Conservation (phyloP, 2,329 filamentous ascomycete genomes). For the Fusarium neocosmosporiellum region DNA sequence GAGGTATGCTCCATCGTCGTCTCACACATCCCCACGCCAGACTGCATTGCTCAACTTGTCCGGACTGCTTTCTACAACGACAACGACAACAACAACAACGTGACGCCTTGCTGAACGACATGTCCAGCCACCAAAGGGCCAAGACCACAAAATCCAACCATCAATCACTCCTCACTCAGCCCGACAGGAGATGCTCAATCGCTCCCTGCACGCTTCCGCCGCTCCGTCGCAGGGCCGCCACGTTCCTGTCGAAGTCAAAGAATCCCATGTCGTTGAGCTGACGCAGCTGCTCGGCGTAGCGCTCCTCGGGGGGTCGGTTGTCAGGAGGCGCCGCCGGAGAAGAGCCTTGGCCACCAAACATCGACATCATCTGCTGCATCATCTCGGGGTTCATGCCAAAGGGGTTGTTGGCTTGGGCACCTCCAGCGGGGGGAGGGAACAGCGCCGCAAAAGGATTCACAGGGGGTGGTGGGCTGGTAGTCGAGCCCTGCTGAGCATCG, state of each 20-base stretch:
- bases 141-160: neutral
- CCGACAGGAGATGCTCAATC: constrained; percentile 75
- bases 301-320: constrained; percentile 90
- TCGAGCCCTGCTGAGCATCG: constrained; percentile 36
- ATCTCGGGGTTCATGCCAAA: constrained; percentile 65
- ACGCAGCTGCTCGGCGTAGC: constrained; percentile 88
- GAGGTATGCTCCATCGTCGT: constrained; percentile 23
- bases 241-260: constrained; percentile 94
- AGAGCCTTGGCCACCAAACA: constrained; percentile 54
- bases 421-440: constrained; percentile 55
- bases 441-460: constrained; percentile 77
- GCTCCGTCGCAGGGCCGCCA: constrained; percentile 85
- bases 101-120: constrained; percentile 14
- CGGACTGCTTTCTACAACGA: constrained; percentile 14
- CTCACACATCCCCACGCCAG: constrained; percentile 13
- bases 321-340: constrained; percentile 73
- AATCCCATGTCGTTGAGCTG: constrained; percentile 99
- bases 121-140: constrained; percentile 7
- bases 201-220: constrained; percentile 96
- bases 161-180: constrained; percentile 36
- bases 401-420: constrained; percentile 51
- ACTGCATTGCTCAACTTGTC: constrained; percentile 33
- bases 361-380: constrained; percentile 65
- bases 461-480: constrained; percentile 54
- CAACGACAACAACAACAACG: constrained; percentile 5